These are phyloP conservation scores for Heritiera littoralis DNA, from an alignment of 345 rosid species.

Conservation along the genomic window DNA sequence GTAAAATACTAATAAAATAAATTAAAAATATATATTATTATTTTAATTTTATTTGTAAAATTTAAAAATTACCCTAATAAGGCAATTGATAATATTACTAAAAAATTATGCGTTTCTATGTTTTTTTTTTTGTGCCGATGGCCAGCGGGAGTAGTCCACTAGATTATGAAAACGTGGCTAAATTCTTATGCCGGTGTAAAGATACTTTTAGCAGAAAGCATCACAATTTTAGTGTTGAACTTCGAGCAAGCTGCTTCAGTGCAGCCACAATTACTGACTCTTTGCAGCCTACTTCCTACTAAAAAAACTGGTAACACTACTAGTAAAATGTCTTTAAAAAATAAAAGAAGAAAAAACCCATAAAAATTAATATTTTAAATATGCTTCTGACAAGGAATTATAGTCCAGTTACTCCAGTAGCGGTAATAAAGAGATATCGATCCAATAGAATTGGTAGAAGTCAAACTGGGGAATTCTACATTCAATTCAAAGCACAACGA, in stretches of 20 bases:
- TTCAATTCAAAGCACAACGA: slow-evolving; percentile 53
- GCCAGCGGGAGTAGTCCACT: background rate
- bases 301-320: too few relatives aligned
- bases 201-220: background rate
- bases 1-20: too few relatives aligned
- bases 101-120: too few relatives aligned
- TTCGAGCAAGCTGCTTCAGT: background rate
- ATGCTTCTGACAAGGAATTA: background rate
- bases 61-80: too few relatives aligned
- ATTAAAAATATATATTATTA: too few relatives aligned
- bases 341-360: background rate
- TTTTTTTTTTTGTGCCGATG: background rate
- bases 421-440: background rate
- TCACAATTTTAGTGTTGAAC: background rate
- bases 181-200: background rate
- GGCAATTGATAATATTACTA: too few relatives aligned
- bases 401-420: too few relatives aligned
- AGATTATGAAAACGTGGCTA: background rate
- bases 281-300: background rate
- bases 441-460: slow-evolving; percentile 29
- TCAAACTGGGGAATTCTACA: slow-evolving; percentile 49
- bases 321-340: too few relatives aligned
- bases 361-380: background rate
- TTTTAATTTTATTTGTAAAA: too few relatives aligned
- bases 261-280: slow-evolving; percentile 28